Conservation (phyloP, 2,329 filamentous ascomycete genomes). For the Penicillium hordei region DNA sequence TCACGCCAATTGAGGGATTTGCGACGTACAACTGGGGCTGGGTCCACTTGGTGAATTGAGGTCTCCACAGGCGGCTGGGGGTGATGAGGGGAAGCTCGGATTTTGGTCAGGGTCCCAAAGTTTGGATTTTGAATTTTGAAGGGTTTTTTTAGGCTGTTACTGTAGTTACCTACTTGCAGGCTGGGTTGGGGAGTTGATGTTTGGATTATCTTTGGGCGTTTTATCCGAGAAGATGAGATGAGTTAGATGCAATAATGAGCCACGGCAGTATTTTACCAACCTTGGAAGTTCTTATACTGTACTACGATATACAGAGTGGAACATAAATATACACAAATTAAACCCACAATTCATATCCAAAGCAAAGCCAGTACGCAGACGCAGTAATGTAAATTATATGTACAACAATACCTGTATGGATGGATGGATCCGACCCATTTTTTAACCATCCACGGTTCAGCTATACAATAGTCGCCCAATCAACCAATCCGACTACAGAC, state of each 20-base stretch:
- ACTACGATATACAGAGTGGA: not conserved
- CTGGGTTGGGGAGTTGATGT: not conserved
- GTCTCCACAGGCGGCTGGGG: conserved; percentile 1
- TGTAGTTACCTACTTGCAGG: not conserved
- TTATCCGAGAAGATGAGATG: not conserved
- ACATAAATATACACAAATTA: not conserved
- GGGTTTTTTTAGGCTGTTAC: not conserved
- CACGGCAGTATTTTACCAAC: not conserved
- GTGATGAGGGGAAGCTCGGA: not conserved
- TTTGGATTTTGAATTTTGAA: not conserved
- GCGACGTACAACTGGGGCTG: conserved; percentile 16
- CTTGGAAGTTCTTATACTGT: not conserved
- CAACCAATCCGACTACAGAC: conserved; percentile 1
- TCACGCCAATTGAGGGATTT: conserved; percentile 26
- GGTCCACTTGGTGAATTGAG: conserved; percentile 16
- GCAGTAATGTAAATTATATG: no score
- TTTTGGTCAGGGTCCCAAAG: not conserved
- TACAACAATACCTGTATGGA: no score
- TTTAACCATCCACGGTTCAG: not conserved
- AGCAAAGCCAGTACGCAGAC: no score
- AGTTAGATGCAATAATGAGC: conserved; percentile 2
- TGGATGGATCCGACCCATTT: not conserved
- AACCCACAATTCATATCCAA: not conserved
- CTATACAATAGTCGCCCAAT: not conserved
- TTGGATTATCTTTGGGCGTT: not conserved